Evolutionary conservation across 441 rosid genomes (phyloP).

Genomic region (Macaranga tanarius): DNA sequence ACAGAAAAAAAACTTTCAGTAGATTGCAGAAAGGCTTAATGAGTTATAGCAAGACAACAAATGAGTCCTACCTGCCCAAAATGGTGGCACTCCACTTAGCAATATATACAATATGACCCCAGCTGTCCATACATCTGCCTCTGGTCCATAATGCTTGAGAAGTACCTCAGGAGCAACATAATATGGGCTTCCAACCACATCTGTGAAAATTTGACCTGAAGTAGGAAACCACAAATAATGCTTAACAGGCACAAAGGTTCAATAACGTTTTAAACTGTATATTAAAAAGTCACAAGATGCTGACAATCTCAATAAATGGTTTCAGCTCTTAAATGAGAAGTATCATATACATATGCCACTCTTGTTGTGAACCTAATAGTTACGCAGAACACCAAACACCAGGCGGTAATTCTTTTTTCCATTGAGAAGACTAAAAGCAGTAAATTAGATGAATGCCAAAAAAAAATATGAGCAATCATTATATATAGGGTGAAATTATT

Average conservation of each 20-base stretch:
- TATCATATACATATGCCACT: neutral
- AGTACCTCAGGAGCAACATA: conserved; percentile 98
- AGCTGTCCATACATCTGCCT: conserved; percentile 98
- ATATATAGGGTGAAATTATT: neutral
- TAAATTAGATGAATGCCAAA: neutral
- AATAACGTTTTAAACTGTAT: neutral
- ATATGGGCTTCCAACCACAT: conserved; percentile 97
- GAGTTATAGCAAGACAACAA: neutral
- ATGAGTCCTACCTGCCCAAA: conserved; percentile 80
- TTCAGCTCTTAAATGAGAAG: neutral
- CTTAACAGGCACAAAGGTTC: neutral
- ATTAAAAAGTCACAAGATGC: neutral
- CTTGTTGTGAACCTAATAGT: neutral
- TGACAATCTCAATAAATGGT: neutral
- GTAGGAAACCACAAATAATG: conserved; percentile 13
- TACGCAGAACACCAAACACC: neutral
- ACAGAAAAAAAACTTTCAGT: conserved; percentile 26
- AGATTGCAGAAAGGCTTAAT: conserved; percentile 2
- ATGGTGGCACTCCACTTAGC: conserved; percentile 96
- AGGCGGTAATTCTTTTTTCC: too few species aligned
- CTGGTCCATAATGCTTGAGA: conserved; percentile 85
- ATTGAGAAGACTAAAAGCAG: neutral
- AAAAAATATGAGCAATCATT: neutral
- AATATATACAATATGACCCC: conserved; percentile 92
- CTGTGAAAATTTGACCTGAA: conserved; percentile 77